Percentiles rank a stretch among this genome's conserved stretches.
These are phyloP conservation scores for Marasmius tenuissimus DNA, from an alignment of 1,284 basidiomycete species.

Conservation along the genomic window DNA sequence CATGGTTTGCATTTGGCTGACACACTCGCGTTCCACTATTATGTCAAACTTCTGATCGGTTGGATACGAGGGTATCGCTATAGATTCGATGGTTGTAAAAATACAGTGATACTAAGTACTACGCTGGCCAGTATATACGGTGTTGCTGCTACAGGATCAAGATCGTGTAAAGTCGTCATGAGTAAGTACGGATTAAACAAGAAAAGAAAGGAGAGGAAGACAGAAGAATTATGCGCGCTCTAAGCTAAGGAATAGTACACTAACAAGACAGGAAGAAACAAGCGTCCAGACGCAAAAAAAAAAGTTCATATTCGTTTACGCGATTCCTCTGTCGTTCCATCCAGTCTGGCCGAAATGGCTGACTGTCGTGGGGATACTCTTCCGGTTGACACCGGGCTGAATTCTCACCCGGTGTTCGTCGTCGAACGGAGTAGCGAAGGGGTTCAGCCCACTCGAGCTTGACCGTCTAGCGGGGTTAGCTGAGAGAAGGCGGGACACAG, in stretches of 20 bases:
- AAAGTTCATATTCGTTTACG: background rate
- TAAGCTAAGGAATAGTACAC: background rate
- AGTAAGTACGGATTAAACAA: background rate
- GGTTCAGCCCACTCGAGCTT: slow-evolving; percentile 35
- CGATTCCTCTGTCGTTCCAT: background rate
- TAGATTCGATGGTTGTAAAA: background rate
- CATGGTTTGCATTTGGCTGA: too few relatives aligned
- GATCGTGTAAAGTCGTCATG: background rate
- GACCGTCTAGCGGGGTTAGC: slow-evolving; percentile 24
- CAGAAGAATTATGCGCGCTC: background rate
- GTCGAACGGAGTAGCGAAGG: slow-evolving; percentile 78
- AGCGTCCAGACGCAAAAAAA: background rate
- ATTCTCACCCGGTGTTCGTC: slow-evolving; percentile 53
- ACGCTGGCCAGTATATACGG: background rate
- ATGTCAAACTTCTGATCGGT: too few relatives aligned
- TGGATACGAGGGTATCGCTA: too few relatives aligned
- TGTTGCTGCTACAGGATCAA: background rate
- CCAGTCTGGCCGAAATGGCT: slow-evolving; percentile 24
- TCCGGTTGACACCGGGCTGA: slow-evolving; percentile 30
- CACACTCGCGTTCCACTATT: too few relatives aligned
- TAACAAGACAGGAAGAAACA: background rate
- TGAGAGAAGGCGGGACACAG: slow-evolving; percentile 46
- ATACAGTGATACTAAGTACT: background rate
- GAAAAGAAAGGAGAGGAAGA: background rate
- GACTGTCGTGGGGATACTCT: slow-evolving; percentile 45